Conservation (phyloP, 805 yeast genomes). For the Yamadazyma olivae region DNA sequence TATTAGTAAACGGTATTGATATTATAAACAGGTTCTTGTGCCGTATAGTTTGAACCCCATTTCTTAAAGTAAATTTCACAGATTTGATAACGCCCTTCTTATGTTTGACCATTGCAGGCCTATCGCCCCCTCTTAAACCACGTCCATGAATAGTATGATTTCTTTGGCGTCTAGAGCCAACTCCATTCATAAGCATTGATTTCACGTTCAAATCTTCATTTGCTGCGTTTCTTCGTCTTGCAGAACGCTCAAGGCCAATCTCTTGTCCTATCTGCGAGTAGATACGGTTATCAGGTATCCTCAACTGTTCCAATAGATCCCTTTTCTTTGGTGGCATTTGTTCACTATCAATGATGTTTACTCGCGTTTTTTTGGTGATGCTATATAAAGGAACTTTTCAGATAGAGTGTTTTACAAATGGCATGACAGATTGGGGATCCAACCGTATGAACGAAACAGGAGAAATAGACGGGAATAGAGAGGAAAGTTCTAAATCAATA, state of each 20-base stretch:
- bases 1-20: slow-evolving; percentile 1
- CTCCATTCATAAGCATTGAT: too few relatives aligned
- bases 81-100: background rate
- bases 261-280: slow-evolving; percentile 20
- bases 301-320: slow-evolving; percentile 23
- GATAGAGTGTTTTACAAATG: too few relatives aligned
- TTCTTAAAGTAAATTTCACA: background rate
- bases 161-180: too few relatives aligned
- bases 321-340: slow-evolving; percentile 19
- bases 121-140: too few relatives aligned
- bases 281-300: slow-evolving; percentile 27
- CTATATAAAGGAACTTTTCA: too few relatives aligned
- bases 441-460: too few relatives aligned
- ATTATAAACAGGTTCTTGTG: background rate
- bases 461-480: too few relatives aligned
- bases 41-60: background rate
- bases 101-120: background rate
- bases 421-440: too few relatives aligned
- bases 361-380: too few relatives aligned
- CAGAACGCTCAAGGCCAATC: slow-evolving; percentile 18
- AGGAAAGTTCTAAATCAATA: too few relatives aligned
- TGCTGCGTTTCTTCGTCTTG: slow-evolving; percentile 22
- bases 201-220: too few relatives aligned
- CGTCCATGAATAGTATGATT: background rate
- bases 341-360: background rate